Percentiles rank a stretch among this genome's conserved stretches.
Conservation (phyloP, 192 early-diverging fungal species). For the Phycomyces nitens region DNA sequence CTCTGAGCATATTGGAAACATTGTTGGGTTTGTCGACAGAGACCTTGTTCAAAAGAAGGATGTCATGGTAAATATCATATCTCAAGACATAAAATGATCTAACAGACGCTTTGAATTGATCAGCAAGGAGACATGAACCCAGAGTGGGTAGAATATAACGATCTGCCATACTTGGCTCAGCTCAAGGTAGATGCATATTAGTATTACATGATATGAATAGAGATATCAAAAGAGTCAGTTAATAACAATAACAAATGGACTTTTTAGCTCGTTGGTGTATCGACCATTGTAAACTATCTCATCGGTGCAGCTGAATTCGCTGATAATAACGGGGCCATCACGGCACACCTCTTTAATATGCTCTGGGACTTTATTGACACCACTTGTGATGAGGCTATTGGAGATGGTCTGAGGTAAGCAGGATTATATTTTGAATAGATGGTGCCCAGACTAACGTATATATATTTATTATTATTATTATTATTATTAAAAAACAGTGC, state of each 20-base stretch:
- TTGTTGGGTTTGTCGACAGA: background rate
- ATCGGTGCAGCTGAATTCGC: background rate
- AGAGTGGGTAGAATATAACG: constrained; percentile 20
- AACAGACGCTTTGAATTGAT: background rate
- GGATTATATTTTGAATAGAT: background rate
- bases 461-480: background rate
- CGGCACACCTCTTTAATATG: constrained; percentile 1
- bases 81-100: too few species aligned
- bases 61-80: background rate
- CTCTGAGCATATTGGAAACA: background rate
- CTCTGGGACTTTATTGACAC: constrained; percentile 16
- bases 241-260: background rate
- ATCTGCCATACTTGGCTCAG: constrained; percentile 6
- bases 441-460: background rate
- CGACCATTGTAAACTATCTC: constrained; percentile 14
- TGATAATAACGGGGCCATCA: background rate
- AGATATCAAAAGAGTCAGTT: too few species aligned
- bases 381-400: constrained; percentile 4
- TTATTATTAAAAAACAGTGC: constrained; percentile 27
- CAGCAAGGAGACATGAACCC: constrained; percentile 7
- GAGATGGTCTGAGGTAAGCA: constrained; percentile 1
- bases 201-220: too few species aligned
- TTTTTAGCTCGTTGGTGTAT: constrained; percentile 15
- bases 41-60: background rate
- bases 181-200: constrained; percentile 12